A percentile compares a stretch with the other conserved stretches of the same genome.
These are phyloP conservation scores for Pisolithus tinctorius DNA, from an alignment of 768 basidiomycete species.

Conservation along the genomic window DNA sequence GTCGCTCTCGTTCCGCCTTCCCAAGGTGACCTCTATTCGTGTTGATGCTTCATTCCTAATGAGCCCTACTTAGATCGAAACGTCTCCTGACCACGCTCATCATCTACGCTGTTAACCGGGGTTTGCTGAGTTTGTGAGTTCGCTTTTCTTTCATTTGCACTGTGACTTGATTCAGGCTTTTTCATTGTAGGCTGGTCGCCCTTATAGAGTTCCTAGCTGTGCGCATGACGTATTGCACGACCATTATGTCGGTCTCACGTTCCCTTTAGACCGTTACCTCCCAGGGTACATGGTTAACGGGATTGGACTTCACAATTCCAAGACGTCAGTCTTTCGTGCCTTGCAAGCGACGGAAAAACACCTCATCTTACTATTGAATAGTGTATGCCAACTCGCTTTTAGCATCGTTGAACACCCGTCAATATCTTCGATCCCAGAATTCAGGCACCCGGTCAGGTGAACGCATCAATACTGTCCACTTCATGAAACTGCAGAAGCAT, in stretches of 20 bases:
- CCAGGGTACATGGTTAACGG: not conserved
- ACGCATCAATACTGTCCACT: too few relatives aligned
- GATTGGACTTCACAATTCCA: not conserved
- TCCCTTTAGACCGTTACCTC: not conserved
- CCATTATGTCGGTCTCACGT: too few relatives aligned
- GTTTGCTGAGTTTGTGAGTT: not conserved
- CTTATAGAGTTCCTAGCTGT: not conserved
- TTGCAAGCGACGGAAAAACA: too few relatives aligned
- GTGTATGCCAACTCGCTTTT: not conserved
- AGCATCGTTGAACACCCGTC: not conserved
- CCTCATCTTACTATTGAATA: not conserved
- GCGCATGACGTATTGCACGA: not conserved
- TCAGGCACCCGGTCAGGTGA: not conserved
- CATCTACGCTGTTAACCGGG: not conserved
- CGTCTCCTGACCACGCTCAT: too few relatives aligned
- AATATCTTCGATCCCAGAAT: not conserved
- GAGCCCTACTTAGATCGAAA: too few relatives aligned
- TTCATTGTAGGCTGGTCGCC: not conserved
- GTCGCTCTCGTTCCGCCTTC: too few relatives aligned
- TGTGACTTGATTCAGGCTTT: not conserved
- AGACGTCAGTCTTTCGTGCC: not conserved
- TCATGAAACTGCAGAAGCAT: too few relatives aligned
- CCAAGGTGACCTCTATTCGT: too few relatives aligned
- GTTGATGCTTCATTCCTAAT: too few relatives aligned
- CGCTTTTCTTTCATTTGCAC: not conserved